These are phyloP conservation scores for Candida ascalaphidarum DNA, from an alignment of 805 yeast species.

Conservation along the genomic window DNA sequence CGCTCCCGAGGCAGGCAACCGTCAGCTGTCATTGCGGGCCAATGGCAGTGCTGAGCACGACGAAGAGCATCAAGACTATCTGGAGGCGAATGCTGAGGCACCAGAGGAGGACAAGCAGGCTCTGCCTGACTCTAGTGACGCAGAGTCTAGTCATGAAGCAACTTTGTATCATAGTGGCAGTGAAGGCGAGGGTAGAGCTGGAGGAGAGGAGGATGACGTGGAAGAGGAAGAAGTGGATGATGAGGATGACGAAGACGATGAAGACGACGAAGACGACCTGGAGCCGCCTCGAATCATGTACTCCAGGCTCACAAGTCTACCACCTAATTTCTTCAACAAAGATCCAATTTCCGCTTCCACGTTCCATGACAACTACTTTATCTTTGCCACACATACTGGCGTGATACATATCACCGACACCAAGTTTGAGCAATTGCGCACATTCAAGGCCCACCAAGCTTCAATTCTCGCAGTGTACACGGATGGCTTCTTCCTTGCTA, in stretches of 20 bases:
- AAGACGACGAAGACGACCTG: slow-evolving; percentile 5
- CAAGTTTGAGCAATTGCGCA: slow-evolving; percentile 52
- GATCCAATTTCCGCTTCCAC: slow-evolving; percentile 74
- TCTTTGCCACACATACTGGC: slow-evolving; percentile 90
- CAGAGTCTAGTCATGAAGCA: too few relatives aligned
- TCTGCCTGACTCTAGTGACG: too few relatives aligned
- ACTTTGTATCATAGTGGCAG: too few relatives aligned
- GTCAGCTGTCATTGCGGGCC: too few relatives aligned
- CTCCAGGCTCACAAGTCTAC: slow-evolving; percentile 58
- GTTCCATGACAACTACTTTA: slow-evolving; percentile 51
- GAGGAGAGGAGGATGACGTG: not conserved
- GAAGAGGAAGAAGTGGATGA: slow-evolving; percentile 1
- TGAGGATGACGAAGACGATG: not conserved
- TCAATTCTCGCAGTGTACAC: slow-evolving; percentile 67
- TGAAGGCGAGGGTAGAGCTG: too few relatives aligned
- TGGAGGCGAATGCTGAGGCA: too few relatives aligned
- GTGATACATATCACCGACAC: slow-evolving; percentile 59
- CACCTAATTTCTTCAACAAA: slow-evolving; percentile 57
- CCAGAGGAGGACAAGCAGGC: too few relatives aligned
- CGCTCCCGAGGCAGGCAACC: too few relatives aligned
- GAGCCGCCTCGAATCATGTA: slow-evolving; percentile 74
- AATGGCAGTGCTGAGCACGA: too few relatives aligned
- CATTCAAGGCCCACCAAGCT: slow-evolving; percentile 79
- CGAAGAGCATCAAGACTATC: too few relatives aligned
- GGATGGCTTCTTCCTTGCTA: slow-evolving; percentile 70